These are phyloP conservation scores for Phytophthora pinifolia DNA, from an alignment of 352 stramenopile genomes.

Conservation along the genomic window DNA sequence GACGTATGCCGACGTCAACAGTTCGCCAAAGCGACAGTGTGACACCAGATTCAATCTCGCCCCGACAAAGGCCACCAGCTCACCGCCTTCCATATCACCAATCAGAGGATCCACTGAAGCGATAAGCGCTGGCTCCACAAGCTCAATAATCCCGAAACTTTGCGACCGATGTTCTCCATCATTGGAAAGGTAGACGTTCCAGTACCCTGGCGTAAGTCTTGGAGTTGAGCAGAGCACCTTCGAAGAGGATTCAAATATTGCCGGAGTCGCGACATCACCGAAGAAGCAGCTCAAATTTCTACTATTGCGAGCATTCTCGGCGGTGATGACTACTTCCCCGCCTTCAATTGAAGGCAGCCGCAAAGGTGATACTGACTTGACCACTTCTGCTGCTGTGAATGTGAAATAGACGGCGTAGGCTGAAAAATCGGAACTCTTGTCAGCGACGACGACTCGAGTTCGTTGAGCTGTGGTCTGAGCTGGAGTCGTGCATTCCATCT, in stretches of 20 bases:
- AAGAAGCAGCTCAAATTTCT: constrained; percentile 64
- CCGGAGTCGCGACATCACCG: constrained; percentile 24
- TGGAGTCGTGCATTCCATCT: constrained; percentile 53
- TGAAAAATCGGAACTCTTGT: constrained; percentile 71
- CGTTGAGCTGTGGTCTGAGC: constrained; percentile 15
- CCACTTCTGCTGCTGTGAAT: constrained; percentile 45
- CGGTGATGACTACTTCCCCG: constrained; percentile 37
- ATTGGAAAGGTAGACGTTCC: constrained; percentile 49
- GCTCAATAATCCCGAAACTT: constrained; percentile 38
- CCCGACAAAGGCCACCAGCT: constrained; percentile 46
- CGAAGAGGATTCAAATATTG: constrained; percentile 35
- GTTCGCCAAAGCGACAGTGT: constrained; percentile 71
- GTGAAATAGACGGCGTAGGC: constrained; percentile 35
- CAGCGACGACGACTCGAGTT: constrained; percentile 50
- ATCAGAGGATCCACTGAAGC: constrained; percentile 33
- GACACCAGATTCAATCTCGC: constrained; percentile 52
- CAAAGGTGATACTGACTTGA: constrained; percentile 36
- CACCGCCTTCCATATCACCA: constrained; percentile 37
- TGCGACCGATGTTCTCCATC: constrained; percentile 46
- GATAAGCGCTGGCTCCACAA: constrained; percentile 53
- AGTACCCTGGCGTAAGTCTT: constrained; percentile 24
- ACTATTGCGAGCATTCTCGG: constrained; percentile 34
- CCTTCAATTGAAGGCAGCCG: constrained; percentile 37
- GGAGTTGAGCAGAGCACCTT: constrained; percentile 45
- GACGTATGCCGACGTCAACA: constrained; percentile 29